Conservation (phyloP, 495 filamentous ascomycete genomes). For the Jackrogersella minutella region DNA sequence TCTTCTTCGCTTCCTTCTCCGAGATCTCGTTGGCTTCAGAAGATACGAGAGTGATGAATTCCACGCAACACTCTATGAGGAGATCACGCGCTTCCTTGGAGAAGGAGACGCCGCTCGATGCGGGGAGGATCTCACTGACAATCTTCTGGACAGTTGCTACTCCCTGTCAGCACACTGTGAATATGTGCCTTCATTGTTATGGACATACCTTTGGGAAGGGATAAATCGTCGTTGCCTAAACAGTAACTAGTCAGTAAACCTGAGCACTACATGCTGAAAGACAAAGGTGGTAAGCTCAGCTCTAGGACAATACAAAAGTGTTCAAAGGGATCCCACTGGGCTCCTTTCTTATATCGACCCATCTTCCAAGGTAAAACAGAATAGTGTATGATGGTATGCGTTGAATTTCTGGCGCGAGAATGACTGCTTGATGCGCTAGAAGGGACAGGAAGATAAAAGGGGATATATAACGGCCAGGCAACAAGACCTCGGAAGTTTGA, state of each 20-base stretch:
- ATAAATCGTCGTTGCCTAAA: slow-evolving; percentile 87
- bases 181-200: not conserved
- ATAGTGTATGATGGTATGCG: not conserved
- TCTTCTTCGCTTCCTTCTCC: slow-evolving; percentile 98
- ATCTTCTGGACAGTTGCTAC: slow-evolving; percentile 97
- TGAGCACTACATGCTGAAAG: not conserved
- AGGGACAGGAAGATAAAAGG: not conserved
- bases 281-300: not conserved
- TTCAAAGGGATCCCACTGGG: not conserved
- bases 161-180: slow-evolving; percentile 5
- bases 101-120: slow-evolving; percentile 71
- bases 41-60: slow-evolving; percentile 97
- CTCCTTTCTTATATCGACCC: slow-evolving; percentile 7
- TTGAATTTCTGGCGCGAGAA: not conserved
- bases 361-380: slow-evolving; percentile 10
- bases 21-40: slow-evolving; percentile 98
- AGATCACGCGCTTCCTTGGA: slow-evolving; percentile 94
- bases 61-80: slow-evolving; percentile 97
- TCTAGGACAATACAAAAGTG: slow-evolving; percentile 4
- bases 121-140: slow-evolving; percentile 87
- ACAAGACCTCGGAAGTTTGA: not conserved
- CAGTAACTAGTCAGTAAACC: slow-evolving; percentile 36
- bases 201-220: slow-evolving; percentile 89
- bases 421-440: not conserved
- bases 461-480: not conserved